Evolutionary conservation across 306 rosid genomes (phyloP).

Genomic region (Castanopsis chinensis): DNA sequence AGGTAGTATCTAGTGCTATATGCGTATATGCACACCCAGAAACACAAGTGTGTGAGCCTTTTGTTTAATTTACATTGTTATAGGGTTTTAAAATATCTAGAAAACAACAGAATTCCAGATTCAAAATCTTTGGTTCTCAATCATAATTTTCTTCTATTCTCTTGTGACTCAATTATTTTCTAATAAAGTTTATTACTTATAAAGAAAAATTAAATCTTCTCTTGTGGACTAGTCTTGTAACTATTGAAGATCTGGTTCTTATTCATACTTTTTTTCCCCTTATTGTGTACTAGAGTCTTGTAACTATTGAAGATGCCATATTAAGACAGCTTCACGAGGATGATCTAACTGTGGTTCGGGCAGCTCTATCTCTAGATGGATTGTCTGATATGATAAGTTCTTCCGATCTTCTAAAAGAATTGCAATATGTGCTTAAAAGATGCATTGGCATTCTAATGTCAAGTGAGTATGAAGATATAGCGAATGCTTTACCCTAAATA

Average conservation of each 20-base stretch:
- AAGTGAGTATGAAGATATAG: conserved; percentile 39
- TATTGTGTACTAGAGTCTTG: conserved; percentile 52
- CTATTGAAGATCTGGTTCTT: not conserved
- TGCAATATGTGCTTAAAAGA: conserved; percentile 56
- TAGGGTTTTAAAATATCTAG: not conserved
- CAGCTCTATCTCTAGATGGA: conserved; percentile 61
- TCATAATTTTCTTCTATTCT: conserved; percentile 13
- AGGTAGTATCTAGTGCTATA: conserved; percentile 41
- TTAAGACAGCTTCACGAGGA: conserved; percentile 73
- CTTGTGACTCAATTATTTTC: conserved; percentile 2
- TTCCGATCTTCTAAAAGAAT: conserved; percentile 59
- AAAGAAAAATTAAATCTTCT: too few relatives aligned
- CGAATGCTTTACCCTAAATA: not conserved
- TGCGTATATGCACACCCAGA: not conserved
- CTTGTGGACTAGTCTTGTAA: too few relatives aligned
- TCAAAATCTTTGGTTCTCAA: conserved; percentile 13
- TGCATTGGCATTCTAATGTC: conserved; percentile 49
- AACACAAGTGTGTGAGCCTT: not conserved
- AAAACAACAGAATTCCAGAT: not conserved
- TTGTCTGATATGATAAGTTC: conserved; percentile 47
- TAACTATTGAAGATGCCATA: conserved; percentile 61
- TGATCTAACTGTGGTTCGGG: conserved; percentile 79
- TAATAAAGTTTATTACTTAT: too few relatives aligned
- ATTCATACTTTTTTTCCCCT: conserved; percentile 12
- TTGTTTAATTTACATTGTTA: not conserved